These are phyloP conservation scores for Dentipellis fragilis DNA, from an alignment of 768 basidiomycete species.

Conservation along the genomic window DNA sequence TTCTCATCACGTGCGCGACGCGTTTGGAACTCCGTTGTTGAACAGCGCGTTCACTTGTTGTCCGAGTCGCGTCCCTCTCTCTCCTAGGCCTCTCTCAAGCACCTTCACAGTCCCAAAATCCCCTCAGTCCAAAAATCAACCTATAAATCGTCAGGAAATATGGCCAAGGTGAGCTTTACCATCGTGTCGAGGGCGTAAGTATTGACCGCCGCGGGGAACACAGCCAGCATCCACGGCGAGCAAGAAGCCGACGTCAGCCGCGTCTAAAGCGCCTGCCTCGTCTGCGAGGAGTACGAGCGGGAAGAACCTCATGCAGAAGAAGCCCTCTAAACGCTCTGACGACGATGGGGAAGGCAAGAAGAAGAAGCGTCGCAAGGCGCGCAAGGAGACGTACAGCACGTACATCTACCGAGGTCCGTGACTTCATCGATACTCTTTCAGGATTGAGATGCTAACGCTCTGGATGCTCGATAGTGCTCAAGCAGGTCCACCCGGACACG, in stretches of 20 bases:
- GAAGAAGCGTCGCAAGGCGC: constrained; percentile 73
- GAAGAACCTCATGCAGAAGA: constrained; percentile 34
- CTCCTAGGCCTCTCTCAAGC: too few relatives aligned
- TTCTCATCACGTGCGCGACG: too few relatives aligned
- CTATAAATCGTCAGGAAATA: neutral
- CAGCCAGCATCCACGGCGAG: constrained; percentile 19
- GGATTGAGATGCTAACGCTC: neutral
- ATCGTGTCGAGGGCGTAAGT: constrained; percentile 3
- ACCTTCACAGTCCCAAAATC: too few relatives aligned
- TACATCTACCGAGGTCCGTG: constrained; percentile 74
- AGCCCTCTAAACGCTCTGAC: constrained; percentile 51
- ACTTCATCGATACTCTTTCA: neutral
- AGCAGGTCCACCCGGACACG: constrained; percentile 89
- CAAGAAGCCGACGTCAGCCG: constrained; percentile 25
- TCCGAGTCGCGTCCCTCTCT: too few relatives aligned
- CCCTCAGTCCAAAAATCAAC: too few relatives aligned
- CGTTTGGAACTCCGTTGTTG: too few relatives aligned
- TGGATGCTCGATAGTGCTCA: constrained; percentile 43
- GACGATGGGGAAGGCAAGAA: constrained; percentile 53
- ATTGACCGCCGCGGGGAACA: neutral
- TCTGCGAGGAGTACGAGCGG: constrained; percentile 25
- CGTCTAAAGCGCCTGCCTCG: constrained; percentile 48
- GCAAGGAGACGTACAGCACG: constrained; percentile 77
- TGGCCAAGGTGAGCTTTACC: constrained; percentile 6
- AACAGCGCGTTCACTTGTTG: too few relatives aligned